These are phyloP conservation scores for Trichoderma afroharzianum DNA, from an alignment of 2,329 filamentous ascomycete species.

Conservation along the genomic window DNA sequence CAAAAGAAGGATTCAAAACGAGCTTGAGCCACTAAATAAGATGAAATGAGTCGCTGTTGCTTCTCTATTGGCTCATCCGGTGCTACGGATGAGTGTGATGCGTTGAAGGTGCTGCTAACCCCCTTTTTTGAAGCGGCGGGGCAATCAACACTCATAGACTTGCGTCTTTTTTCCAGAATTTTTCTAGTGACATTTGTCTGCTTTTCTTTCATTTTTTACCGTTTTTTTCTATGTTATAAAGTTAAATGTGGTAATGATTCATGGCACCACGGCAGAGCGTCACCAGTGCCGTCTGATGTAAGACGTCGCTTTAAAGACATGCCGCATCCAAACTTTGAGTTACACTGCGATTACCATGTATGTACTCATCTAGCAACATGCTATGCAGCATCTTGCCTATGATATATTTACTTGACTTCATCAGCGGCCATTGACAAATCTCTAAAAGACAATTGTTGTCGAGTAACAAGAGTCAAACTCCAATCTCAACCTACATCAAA, in stretches of 20 bases:
- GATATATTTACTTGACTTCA: not conserved
- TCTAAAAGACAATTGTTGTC: not conserved
- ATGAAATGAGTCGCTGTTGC: not conserved
- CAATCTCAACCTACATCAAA: not conserved
- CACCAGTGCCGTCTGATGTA: not conserved
- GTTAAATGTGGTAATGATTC: not conserved
- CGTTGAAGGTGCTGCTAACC: not conserved
- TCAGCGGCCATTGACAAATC: not conserved
- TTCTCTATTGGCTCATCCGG: not conserved
- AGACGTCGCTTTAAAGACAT: not conserved
- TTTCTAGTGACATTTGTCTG: not conserved
- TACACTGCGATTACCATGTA: not conserved
- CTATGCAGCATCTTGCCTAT: not conserved
- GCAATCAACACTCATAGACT: not conserved
- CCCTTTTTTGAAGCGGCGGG: not conserved
- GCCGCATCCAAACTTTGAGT: not conserved
- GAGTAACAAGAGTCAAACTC: not conserved
- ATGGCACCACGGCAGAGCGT: not conserved
- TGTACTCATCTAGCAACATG: not conserved
- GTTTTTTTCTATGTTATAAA: not conserved
- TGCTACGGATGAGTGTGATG: not conserved
- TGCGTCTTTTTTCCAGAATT: not conserved
- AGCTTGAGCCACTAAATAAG: not conserved
- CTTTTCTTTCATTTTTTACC: not conserved
- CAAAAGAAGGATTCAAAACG: not conserved